These are phyloP conservation scores for Russula sp. DNA, from an alignment of 768 basidiomycete genomes.

Conservation along the genomic window DNA sequence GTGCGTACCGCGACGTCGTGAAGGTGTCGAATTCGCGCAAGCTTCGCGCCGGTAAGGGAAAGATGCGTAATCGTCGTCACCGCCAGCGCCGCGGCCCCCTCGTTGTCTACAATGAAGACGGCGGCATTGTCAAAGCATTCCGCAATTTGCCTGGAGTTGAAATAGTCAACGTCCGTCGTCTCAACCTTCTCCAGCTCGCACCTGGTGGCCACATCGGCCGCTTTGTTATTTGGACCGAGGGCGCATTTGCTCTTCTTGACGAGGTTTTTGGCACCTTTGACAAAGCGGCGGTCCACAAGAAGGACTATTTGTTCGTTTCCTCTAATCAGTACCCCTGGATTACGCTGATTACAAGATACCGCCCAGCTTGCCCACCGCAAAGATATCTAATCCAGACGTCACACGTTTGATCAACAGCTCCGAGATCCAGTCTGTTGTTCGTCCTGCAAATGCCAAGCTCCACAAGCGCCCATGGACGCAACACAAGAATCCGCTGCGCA, in stretches of 20 bases:
- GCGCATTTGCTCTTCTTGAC: constrained; percentile 89
- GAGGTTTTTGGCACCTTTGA: constrained; percentile 95
- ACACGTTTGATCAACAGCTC: constrained; percentile 97
- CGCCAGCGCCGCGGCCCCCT: constrained; percentile 97
- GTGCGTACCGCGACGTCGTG: constrained; percentile 88
- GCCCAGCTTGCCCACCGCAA: constrained; percentile 83
- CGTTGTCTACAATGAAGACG: constrained; percentile 95
- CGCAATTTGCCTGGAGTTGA: constrained; percentile 98
- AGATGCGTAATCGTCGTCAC: constrained; percentile 94
- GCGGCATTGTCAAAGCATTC: constrained; percentile 97
- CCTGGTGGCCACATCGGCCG: constrained; percentile 99
- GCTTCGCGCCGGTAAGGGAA: constrained; percentile 95
- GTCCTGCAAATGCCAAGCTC: constrained; percentile 78
- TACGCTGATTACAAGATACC: constrained; percentile 1
- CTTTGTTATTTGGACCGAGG: constrained; percentile 99
- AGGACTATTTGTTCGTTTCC: constrained; percentile 71
- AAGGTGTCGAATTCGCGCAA: constrained; percentile 98
- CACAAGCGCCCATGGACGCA: constrained; percentile 97
- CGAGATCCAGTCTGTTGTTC: constrained; percentile 96
- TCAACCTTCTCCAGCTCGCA: constrained; percentile 98
- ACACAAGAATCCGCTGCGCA: constrained; percentile 97
- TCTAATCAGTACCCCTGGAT: constrained; percentile 7
- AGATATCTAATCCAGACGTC: constrained; percentile 96
- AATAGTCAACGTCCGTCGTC: constrained; percentile 85
- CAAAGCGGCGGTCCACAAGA: constrained; percentile 81